These are phyloP conservation scores for Talaromyces islandicus DNA, from an alignment of 2,329 filamentous ascomycete genomes.

Conservation along the genomic window DNA sequence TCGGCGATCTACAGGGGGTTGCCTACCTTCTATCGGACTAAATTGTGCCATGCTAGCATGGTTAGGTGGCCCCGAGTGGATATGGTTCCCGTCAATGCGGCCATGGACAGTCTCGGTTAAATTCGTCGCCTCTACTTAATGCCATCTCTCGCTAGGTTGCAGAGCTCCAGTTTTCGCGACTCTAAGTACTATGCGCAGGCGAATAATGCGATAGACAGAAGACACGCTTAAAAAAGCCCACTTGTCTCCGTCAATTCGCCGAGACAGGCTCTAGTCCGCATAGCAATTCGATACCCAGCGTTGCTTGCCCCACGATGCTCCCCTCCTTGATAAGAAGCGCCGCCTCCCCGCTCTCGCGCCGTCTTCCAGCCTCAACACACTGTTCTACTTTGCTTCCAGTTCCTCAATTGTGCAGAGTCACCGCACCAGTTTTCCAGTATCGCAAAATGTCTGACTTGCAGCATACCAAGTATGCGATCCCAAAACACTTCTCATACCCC, in stretches of 20 bases:
- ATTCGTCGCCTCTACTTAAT: not conserved
- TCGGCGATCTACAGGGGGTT: not conserved
- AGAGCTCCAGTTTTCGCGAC: not conserved
- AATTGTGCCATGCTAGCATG: not conserved
- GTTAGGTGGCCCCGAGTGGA: not conserved
- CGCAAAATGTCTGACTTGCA: slow-evolving; percentile 23
- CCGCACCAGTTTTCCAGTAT: slow-evolving; percentile 2
- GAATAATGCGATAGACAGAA: not conserved
- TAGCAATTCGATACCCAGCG: not conserved
- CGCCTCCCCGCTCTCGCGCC: not conserved
- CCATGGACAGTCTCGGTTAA: not conserved
- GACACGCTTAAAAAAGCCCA: not conserved
- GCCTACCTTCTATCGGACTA: not conserved
- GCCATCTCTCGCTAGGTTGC: not conserved
- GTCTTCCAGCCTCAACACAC: not conserved
- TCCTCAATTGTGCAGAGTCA: not conserved
- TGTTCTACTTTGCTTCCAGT: not conserved
- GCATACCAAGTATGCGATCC: slow-evolving; percentile 22
- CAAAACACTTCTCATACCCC: not conserved
- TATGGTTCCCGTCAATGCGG: not conserved
- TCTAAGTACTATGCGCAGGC: not conserved
- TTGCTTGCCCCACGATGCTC: slow-evolving; percentile 5
- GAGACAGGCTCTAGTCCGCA: not conserved
- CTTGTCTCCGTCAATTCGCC: not conserved
- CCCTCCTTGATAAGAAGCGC: slow-evolving; percentile 4